Conservation (phyloP, 305 asterid species). For the Vinca major region DNA sequence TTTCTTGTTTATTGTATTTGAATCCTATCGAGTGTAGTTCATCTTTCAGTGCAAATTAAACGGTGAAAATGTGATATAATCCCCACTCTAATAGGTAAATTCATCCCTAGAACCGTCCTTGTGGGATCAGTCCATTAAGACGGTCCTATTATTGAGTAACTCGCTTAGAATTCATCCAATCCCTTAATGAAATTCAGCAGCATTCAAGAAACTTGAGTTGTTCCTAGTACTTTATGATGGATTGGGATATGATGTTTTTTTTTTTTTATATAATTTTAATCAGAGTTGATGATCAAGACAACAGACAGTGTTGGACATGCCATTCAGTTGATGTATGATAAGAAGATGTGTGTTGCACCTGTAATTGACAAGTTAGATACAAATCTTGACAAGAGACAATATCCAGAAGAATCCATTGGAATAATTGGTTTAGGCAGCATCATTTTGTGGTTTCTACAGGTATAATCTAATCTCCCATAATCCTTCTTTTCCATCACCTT, state of each 20-base stretch:
- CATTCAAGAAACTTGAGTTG: no score
- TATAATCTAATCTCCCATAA: background rate
- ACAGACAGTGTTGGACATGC: constrained; percentile 11
- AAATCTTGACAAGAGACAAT: background rate
- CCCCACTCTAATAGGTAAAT: no score
- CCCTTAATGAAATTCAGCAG: no score
- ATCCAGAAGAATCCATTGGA: constrained; percentile 10
- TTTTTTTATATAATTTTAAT: no score
- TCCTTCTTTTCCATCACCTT: background rate
- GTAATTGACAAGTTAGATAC: constrained; percentile 1
- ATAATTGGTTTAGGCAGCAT: constrained; percentile 9
- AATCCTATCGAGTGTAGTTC: no score
- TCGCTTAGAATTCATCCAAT: no score
- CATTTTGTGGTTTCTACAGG: constrained; percentile 18
- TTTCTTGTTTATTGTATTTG: no score
- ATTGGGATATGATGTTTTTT: background rate
- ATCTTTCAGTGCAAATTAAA: no score
- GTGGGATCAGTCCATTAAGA: no score
- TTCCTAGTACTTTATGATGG: background rate
- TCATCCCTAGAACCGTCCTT: no score
- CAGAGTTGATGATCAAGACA: constrained; percentile 4
- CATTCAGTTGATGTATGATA: constrained; percentile 8
- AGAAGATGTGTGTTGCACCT: constrained; percentile 6
- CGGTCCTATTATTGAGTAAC: no score
- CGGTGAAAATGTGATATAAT: no score